Evolutionary conservation across 176 grass and related monocot species (phyloP).

Genomic region (Panicum miliaceum): DNA sequence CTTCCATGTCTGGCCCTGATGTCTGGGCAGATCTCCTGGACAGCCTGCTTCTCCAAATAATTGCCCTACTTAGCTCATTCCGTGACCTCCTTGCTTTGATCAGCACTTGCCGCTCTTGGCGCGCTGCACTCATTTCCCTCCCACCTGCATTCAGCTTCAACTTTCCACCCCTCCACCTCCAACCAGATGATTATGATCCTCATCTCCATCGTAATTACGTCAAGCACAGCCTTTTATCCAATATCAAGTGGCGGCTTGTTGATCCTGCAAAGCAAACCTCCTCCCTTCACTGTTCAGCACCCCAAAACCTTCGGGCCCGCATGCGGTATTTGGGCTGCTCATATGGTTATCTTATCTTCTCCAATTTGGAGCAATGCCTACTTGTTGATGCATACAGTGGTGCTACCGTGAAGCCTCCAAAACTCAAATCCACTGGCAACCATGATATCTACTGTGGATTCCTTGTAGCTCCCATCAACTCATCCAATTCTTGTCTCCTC

Average conservation of each 20-base stretch:
- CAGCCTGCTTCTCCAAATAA: conserved; percentile 50
- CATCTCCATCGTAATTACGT: background rate
- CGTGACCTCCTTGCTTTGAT: conserved; percentile 55
- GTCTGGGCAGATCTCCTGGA: conserved; percentile 57
- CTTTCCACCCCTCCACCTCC: conserved; percentile 56
- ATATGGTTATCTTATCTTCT: conserved; percentile 59
- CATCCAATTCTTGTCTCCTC: conserved; percentile 50
- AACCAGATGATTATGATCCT: background rate
- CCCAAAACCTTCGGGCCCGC: background rate
- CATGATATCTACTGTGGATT: conserved; percentile 33
- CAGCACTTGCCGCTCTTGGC: conserved; percentile 64
- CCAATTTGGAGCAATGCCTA: conserved; percentile 27
- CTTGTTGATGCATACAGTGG: conserved; percentile 57
- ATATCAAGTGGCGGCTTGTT: conserved; percentile 21
- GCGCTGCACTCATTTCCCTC: conserved; percentile 25
- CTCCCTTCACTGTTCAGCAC: background rate
- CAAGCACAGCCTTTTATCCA: background rate
- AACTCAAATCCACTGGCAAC: background rate
- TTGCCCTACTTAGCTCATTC: conserved; percentile 54
- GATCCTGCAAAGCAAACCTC: conserved; percentile 20
- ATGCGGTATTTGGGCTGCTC: conserved; percentile 55
- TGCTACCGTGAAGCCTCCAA: conserved; percentile 40
- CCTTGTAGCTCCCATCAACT: conserved; percentile 49
- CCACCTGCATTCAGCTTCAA: conserved; percentile 18
- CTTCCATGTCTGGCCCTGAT: background rate